Evolutionary conservation across 139 green algal species (phyloP).

Genomic region (Pseudopediastrum boryanum): DNA sequence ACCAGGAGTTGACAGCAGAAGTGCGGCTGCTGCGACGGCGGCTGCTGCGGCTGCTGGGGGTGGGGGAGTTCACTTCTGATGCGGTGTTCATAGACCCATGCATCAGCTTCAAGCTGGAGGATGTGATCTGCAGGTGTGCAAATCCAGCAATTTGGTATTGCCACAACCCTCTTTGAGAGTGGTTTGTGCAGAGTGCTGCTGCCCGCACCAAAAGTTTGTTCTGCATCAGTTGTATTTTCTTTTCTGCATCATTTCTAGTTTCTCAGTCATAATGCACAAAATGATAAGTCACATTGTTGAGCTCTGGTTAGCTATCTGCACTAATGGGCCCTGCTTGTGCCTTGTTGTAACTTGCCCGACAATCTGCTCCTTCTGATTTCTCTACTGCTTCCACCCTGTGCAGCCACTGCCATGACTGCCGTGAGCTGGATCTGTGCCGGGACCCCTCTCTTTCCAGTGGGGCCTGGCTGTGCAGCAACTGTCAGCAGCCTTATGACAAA

Average conservation of each 20-base stretch:
- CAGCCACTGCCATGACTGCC: constrained; percentile 88
- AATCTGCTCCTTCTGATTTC: no score
- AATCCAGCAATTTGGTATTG: background rate
- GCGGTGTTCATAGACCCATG: constrained; percentile 86
- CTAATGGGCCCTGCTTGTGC: no score
- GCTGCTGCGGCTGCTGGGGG: constrained; percentile 81
- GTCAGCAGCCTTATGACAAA: constrained; percentile 64
- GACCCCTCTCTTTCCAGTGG: constrained; percentile 68
- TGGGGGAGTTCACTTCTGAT: constrained; percentile 80
- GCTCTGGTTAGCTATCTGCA: no score
- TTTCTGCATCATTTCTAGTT: no score
- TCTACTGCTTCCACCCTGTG: constrained; percentile 7
- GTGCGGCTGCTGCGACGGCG: constrained; percentile 79
- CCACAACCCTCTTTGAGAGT: background rate
- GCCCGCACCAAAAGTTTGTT: no score
- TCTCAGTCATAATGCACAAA: no score
- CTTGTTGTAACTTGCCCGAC: no score
- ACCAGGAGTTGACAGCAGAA: constrained; percentile 57
- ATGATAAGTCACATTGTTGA: no score
- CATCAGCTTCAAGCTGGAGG: constrained; percentile 80
- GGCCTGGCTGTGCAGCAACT: constrained; percentile 59
- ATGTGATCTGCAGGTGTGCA: constrained; percentile 80
- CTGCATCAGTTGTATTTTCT: no score
- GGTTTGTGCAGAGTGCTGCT: no score
- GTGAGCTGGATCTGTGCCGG: constrained; percentile 91